Base-by-base conservation (phyloP, 208 protist genomes). In the Leishmania martiniquensis region DNA sequence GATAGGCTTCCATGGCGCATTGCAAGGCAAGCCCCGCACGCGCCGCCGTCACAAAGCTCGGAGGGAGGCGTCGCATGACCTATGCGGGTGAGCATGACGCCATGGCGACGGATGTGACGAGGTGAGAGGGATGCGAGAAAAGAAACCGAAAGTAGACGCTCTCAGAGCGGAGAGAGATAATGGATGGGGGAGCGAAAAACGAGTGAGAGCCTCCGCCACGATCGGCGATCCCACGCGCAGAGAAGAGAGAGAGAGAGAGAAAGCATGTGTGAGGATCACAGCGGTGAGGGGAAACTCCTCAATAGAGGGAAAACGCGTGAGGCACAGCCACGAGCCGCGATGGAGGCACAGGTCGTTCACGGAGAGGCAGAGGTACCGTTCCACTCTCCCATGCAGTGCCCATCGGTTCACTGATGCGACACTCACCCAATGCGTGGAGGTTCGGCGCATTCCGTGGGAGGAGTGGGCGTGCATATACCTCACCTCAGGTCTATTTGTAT, bases 1-100 rank as follows among this genome's bases (percentile, higher is more conserved):
- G 92, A 70, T 91, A 95, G 10, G 49, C 54, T 9, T 89, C 85
- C 1, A 51, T 44, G 5, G 44, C 22, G 15, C 57, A 32, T 9
- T 22, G 63, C 15, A 66, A 22, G 3, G 37, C 72, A 42, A 45
- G 32, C 4, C 49, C 15, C 25, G 45, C 52, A 52, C 6, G 3
- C 13, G 55, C 13, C 49, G 65, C 34, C 20, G 42, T 22, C 32
- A 32, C 37, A 15, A 52, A 59, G 51, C 60, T 66, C 42, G 3
- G 45, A 25, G 44, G 22, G 60, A 79, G 32, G 39, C 66, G 76
- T 29, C 63, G 66, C 78, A 82, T 82, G 5, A 25, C 32, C 22
- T 37, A 4, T 7, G 13, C 68, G 25, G 37, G 10, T 49, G 25
- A 47, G 51, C 25, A 5, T 32, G 6, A 25, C 5, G 47, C 68